Conservation (phyloP, 768 basidiomycete species). For the Termitomyces sp. region DNA sequence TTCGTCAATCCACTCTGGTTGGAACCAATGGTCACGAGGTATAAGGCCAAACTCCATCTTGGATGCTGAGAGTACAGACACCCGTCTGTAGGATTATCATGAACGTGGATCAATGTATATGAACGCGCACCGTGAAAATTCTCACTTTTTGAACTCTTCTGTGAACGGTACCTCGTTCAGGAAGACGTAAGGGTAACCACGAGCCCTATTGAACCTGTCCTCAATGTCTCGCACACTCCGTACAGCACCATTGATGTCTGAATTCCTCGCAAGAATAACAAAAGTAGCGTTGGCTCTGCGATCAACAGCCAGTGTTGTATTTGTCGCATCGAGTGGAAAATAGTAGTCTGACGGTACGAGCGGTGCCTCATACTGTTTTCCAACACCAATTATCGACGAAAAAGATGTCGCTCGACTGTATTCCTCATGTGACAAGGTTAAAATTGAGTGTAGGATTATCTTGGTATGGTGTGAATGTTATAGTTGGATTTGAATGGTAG, state of each 20-base stretch:
- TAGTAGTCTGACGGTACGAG: conserved; percentile 27
- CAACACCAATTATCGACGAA: conserved; percentile 19
- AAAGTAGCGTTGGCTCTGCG: conserved; percentile 33
- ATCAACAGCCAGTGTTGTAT: conserved; percentile 8
- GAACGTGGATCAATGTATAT: not conserved
- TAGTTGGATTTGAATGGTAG: not conserved
- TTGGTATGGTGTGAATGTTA: conserved; percentile 6
- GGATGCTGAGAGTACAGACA: conserved; percentile 19
- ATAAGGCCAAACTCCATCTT: conserved; percentile 56
- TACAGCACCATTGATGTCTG: conserved; percentile 53
- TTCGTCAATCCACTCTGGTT: conserved; percentile 78
- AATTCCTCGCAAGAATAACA: conserved; percentile 57
- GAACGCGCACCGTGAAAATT: not conserved
- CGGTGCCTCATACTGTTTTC: not conserved
- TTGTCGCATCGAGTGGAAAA: conserved; percentile 1
- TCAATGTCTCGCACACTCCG: conserved; percentile 71
- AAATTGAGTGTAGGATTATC: conserved; percentile 35
- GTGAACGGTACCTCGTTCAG: conserved; percentile 82
- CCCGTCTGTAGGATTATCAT: conserved; percentile 13
- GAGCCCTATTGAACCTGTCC: conserved; percentile 73
- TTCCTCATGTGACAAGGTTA: conserved; percentile 37
- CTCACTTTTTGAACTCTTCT: conserved; percentile 65
- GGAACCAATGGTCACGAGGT: conserved; percentile 65
- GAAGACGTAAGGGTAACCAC: conserved; percentile 83
- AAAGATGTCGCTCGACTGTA: conserved; percentile 40